phyloP scores from a whole-genome alignment of 78 protist species.

The Dictyostelium intermedium region DNA sequence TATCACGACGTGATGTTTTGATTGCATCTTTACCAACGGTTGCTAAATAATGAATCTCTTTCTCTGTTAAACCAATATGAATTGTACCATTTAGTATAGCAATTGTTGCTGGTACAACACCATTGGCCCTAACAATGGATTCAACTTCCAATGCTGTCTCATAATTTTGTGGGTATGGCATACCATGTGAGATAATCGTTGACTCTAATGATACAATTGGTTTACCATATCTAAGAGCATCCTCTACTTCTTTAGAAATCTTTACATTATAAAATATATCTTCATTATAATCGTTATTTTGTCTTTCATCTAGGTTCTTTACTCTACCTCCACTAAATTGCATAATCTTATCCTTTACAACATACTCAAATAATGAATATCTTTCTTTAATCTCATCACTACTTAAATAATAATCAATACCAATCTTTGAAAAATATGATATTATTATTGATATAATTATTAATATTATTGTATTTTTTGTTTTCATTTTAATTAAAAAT shows the following conservation, averaged over 20 bases:
- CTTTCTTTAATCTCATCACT: neutral
- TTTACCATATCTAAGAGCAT: slow-evolving; percentile 36
- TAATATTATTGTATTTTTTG: neutral
- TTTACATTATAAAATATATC: neutral
- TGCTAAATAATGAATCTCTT: slow-evolving; percentile 67
- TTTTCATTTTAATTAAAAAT: neutral
- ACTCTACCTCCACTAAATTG: neutral
- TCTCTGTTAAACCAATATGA: slow-evolving; percentile 68
- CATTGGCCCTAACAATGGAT: slow-evolving; percentile 83
- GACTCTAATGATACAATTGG: slow-evolving; percentile 97
- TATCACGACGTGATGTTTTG: slow-evolving; percentile 94
- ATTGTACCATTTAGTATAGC: slow-evolving; percentile 80
- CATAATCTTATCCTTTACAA: neutral
- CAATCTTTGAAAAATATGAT: neutral
- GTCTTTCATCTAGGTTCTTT: neutral
- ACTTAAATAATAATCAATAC: neutral
- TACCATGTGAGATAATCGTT: slow-evolving; percentile 97
- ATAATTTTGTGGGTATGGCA: slow-evolving; percentile 71
- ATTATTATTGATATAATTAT: neutral
- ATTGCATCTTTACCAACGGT: slow-evolving; percentile 56
- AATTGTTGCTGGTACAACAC: slow-evolving; percentile 99
- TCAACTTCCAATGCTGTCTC: slow-evolving; percentile 91
- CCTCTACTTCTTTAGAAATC: slow-evolving; percentile 10
- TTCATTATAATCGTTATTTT: neutral
- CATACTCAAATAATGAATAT: neutral